A percentile compares a stretch with the other conserved stretches of the same genome.
These are phyloP conservation scores for Penicillium sp. DNA, from an alignment of 2,329 filamentous ascomycete genomes.

Conservation along the genomic window DNA sequence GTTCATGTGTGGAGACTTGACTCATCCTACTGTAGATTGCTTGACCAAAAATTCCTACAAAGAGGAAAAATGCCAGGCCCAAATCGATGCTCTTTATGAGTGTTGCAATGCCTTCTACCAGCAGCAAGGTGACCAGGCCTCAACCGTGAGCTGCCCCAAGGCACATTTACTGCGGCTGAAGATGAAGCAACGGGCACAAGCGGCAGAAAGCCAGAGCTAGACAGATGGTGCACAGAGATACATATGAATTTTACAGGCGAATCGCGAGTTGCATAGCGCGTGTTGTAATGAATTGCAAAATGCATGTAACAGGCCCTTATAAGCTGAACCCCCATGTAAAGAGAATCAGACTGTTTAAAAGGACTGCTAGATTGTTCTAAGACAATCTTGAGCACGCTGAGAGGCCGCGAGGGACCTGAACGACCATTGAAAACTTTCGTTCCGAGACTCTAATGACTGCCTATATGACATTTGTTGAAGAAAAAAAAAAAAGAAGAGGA, in stretches of 20 bases:
- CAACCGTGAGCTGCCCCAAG: slow-evolving; percentile 83
- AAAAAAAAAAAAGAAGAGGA: slow-evolving; percentile 55
- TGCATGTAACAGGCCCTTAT: slow-evolving; percentile 51
- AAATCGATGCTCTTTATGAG: slow-evolving; percentile 86
- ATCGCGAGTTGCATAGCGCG: not conserved
- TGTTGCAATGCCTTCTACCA: slow-evolving; percentile 91
- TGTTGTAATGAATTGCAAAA: slow-evolving; percentile 16
- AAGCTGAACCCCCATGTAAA: slow-evolving; percentile 59
- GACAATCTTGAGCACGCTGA: slow-evolving; percentile 97
- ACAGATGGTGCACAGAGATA: slow-evolving; percentile 18
- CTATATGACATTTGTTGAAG: slow-evolving; percentile 64
- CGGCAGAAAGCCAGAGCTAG: slow-evolving; percentile 25
- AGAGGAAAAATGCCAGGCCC: slow-evolving; percentile 76
- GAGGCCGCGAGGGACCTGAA: slow-evolving; percentile 83
- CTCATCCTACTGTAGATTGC: slow-evolving; percentile 63
- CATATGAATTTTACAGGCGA: not conserved
- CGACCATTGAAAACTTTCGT: slow-evolving; percentile 84
- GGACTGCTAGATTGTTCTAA: slow-evolving; percentile 76
- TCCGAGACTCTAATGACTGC: slow-evolving; percentile 99
- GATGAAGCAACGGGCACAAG: slow-evolving; percentile 71
- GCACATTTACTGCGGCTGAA: slow-evolving; percentile 78
- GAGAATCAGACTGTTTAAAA: slow-evolving; percentile 69
- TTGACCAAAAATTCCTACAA: slow-evolving; percentile 82
- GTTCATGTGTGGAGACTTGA: slow-evolving; percentile 15
- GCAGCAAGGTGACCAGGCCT: slow-evolving; percentile 73